Conservation (phyloP, 2,329 filamentous ascomycete species). For the Colletotrichum aenigma region DNA sequence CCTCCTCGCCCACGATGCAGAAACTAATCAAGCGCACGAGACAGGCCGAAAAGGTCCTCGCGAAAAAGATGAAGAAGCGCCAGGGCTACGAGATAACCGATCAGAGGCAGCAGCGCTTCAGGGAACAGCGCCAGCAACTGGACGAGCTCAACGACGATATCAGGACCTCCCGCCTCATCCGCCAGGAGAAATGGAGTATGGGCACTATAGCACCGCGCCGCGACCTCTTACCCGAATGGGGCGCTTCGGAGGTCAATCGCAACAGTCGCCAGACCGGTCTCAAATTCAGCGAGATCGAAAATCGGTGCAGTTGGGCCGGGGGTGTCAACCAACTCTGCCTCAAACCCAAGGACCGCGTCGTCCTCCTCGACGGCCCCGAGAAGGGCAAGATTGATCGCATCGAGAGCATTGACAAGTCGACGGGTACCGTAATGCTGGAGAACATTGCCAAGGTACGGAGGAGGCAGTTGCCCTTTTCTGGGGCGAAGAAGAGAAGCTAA, state of each 20-base stretch:
- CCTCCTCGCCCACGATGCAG: slow-evolving; percentile 60
- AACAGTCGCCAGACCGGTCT: slow-evolving; percentile 36
- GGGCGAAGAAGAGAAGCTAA: not conserved
- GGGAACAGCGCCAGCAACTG: slow-evolving; percentile 38
- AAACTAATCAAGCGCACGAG: slow-evolving; percentile 71
- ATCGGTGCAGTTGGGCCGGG: slow-evolving; percentile 60
- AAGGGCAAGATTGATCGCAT: slow-evolving; percentile 86
- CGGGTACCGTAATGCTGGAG: slow-evolving; percentile 65
- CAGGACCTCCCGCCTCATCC: slow-evolving; percentile 46
- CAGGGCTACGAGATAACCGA: slow-evolving; percentile 30
- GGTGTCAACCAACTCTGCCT: slow-evolving; percentile 64
- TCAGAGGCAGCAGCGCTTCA: slow-evolving; percentile 31
- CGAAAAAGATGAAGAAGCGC: slow-evolving; percentile 50
- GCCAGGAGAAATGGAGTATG: slow-evolving; percentile 78
- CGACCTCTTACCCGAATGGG: slow-evolving; percentile 70
- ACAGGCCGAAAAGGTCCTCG: slow-evolving; percentile 69
- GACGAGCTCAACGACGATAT: slow-evolving; percentile 32
- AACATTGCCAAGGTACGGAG: slow-evolving; percentile 66
- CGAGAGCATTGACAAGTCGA: slow-evolving; percentile 53
- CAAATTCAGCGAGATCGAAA: slow-evolving; percentile 38
- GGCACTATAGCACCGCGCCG: slow-evolving; percentile 80
- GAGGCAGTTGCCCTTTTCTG: not conserved
- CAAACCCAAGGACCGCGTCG: slow-evolving; percentile 76
- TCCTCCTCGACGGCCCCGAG: slow-evolving; percentile 77
- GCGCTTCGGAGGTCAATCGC: slow-evolving; percentile 40